Evolutionary conservation across 2,329 filamentous ascomycete species (phyloP).

Genomic region (Colletotrichum cereale): DNA sequence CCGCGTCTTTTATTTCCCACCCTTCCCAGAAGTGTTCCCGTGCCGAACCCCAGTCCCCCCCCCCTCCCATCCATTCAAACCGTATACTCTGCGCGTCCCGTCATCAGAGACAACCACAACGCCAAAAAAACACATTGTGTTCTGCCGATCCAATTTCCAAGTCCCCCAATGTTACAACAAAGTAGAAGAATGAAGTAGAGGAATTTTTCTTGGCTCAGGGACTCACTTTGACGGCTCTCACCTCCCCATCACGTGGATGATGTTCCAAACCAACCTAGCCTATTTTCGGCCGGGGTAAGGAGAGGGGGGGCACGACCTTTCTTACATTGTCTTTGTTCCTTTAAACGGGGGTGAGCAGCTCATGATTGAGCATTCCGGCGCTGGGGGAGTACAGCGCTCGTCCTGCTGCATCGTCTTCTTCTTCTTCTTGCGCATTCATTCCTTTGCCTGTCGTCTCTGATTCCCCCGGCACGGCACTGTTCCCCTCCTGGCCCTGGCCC

Average conservation of each 20-base stretch:
- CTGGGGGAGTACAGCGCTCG: conserved; percentile 22
- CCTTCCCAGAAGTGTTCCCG: conserved; percentile 26
- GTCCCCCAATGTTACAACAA: conserved; percentile 20
- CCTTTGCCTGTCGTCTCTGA: conserved; percentile 31
- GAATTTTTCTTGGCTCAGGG: conserved; percentile 11
- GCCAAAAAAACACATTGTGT: conserved; percentile 40
- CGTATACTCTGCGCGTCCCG: conserved; percentile 17
- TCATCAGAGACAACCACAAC: conserved; percentile 39
- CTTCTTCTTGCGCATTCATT: conserved; percentile 32
- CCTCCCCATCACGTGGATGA: conserved; percentile 35
- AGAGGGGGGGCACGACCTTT: not conserved
- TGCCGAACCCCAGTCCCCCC: conserved; percentile 31
- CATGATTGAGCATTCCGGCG: conserved; percentile 23
- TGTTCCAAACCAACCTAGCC: conserved; percentile 29
- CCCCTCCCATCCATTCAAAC: conserved; percentile 15
- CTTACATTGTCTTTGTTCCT: conserved; percentile 39
- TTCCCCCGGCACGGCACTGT: conserved; percentile 31
- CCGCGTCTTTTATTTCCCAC: conserved; percentile 32
- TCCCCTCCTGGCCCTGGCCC: conserved; percentile 28
- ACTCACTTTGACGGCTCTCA: not conserved
- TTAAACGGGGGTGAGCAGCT: conserved; percentile 17
- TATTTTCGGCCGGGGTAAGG: conserved; percentile 23
- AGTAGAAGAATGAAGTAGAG: conserved; percentile 23
- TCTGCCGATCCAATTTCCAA: conserved; percentile 39
- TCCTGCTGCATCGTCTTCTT: not conserved